A percentile compares a stretch with the other conserved stretches of the same genome.
phyloP scores from a whole-genome alignment of 352 stramenopile genomes.

The Phytophthora nicotianae region DNA sequence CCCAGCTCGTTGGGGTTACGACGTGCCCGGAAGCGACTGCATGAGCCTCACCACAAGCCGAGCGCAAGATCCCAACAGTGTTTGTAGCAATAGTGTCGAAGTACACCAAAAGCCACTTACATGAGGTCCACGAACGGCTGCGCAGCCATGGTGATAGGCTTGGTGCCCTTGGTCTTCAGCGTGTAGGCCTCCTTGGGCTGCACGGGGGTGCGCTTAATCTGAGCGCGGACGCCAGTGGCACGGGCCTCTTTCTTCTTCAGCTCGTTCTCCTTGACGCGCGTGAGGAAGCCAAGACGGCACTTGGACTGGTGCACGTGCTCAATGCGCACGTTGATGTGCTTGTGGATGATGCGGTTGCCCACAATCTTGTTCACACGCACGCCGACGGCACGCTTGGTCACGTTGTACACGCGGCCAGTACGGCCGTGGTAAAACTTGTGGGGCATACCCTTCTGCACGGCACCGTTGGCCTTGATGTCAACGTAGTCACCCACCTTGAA shows the following conservation, averaged over 20 bases:
- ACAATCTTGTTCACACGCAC: conserved; percentile 99
- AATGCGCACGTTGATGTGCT: conserved; percentile 99
- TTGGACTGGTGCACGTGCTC: conserved; percentile 99
- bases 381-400: conserved; percentile 98
- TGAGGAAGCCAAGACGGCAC: conserved; percentile 98
- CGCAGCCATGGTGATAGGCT: conserved; percentile 97
- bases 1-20: conserved; percentile 38
- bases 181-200: conserved; percentile 97
- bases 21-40: conserved; percentile 6
- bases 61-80: conserved; percentile 23
- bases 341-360: conserved; percentile 98
- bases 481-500: conserved; percentile 99
- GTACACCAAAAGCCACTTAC: conserved; percentile 72
- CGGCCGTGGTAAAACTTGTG: conserved; percentile 99
- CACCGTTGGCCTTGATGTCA: conserved; percentile 99
- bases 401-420: conserved; percentile 99
- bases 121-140: conserved; percentile 99
- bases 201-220: conserved; percentile 95
- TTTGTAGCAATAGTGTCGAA: conserved; percentile 22
- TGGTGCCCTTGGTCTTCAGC: conserved; percentile 88
- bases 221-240: conserved; percentile 88
- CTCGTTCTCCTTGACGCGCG: conserved; percentile 98
- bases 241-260: conserved; percentile 96
- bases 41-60: conserved; percentile 9
- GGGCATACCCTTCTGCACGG: conserved; percentile 99